Evolutionary conservation across 345 rosid genomes (phyloP).

Genomic region (Linum usitatissimum): DNA sequence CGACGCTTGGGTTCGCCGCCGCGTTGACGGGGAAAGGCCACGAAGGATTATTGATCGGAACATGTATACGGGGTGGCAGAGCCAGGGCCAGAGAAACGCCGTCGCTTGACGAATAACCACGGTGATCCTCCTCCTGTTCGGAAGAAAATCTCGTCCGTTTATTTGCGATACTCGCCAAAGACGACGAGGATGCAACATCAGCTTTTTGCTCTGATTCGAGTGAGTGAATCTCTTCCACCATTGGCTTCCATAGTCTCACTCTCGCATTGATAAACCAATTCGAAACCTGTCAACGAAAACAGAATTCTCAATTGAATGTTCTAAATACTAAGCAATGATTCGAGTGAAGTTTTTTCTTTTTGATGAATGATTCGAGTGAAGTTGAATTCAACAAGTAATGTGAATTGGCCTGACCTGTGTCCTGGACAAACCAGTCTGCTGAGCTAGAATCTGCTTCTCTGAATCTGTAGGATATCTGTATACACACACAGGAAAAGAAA

Average conservation of each 20-base stretch:
- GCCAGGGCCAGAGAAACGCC: conserved; percentile 17
- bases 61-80: conserved; percentile 11
- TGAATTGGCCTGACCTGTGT: conserved; percentile 15
- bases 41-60: background rate
- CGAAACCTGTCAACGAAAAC: conserved; percentile 13
- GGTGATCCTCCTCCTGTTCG: conserved; percentile 5
- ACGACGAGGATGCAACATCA: background rate
- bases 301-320: background rate
- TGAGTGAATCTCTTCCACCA: conserved; percentile 27
- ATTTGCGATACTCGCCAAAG: conserved; percentile 3
- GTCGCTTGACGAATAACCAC: background rate
- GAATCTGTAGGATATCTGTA: conserved; percentile 22
- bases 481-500: background rate
- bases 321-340: background rate
- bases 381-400: no score
- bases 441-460: conserved; percentile 19
- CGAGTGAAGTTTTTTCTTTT: no score
- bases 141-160: conserved; percentile 14
- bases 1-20: background rate
- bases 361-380: no score
- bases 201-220: conserved; percentile 16
- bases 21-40: background rate
- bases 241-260: conserved; percentile 27
- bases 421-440: conserved; percentile 23
- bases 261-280: conserved; percentile 28